A percentile compares a stretch with the other conserved stretches of the same genome.
Evolutionary conservation across 805 yeast genomes (phyloP).

Genomic region (Isabelozyma rhagii): DNA sequence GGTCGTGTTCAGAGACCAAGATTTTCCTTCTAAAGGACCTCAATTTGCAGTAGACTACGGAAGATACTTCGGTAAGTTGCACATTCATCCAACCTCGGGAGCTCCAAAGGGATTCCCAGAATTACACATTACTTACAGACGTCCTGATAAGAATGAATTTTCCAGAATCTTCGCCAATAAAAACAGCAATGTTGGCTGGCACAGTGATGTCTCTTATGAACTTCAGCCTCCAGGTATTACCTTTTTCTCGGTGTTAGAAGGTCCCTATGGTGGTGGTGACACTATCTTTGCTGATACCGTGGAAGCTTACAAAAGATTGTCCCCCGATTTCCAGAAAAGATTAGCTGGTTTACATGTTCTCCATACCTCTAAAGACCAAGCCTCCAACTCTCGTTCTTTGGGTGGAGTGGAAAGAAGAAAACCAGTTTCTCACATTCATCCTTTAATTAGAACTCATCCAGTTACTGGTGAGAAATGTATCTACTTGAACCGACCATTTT

Average conservation of each 20-base stretch:
- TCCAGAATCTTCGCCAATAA: conserved; percentile 16
- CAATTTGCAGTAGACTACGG: conserved; percentile 25
- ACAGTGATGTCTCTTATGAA: conserved; percentile 26
- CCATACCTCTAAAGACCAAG: conserved; percentile 24
- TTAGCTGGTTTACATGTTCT: conserved; percentile 22
- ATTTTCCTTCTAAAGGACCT: conserved; percentile 31
- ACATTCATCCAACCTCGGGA: conserved; percentile 5
- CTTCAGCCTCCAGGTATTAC: conserved; percentile 28
- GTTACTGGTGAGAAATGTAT: conserved; percentile 22
- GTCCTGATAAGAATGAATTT: conserved; percentile 21
- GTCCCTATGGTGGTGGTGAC: conserved; percentile 28
- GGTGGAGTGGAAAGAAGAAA: conserved; percentile 26
- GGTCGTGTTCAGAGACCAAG: conserved; percentile 23
- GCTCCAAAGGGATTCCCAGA: conserved; percentile 16
- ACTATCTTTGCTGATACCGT: conserved; percentile 27
- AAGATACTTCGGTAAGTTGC: conserved; percentile 3
- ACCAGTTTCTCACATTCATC: conserved; percentile 25
- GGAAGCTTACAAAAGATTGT: conserved; percentile 25
- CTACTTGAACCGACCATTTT: conserved; percentile 23
- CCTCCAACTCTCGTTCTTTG: conserved; percentile 16
- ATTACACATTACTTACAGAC: conserved; percentile 25
- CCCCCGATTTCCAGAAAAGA: conserved; percentile 23
- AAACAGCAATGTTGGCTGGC: conserved; percentile 24
- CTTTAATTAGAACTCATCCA: conserved; percentile 24
- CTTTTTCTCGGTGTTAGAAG: conserved; percentile 24